Base-by-base conservation (phyloP, 495 filamentous ascomycete genomes). In the Saxophila tyrrhenica region DNA sequence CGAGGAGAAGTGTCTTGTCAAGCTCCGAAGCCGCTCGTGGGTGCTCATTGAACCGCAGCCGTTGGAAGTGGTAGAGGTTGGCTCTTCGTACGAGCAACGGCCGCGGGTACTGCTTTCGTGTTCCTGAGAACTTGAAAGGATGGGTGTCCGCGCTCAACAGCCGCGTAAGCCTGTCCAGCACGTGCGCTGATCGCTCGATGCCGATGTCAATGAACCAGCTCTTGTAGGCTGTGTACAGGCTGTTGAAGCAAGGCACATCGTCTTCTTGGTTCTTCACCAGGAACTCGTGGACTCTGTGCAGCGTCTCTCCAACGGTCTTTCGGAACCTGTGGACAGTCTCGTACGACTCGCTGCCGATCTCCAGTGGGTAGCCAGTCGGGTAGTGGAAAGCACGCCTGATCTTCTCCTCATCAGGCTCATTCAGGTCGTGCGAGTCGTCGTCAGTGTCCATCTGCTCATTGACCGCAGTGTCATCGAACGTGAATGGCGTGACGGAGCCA, bases 131-230 rank as follows among this genome's bases (percentile, higher is more conserved):
- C 70, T 95, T 96, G 74, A 94, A 99, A 0, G 89, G 85, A 29
- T 84, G 79, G 39, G 87, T 86, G 63, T 99, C 92, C 9, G 87
- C 83, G 51, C 78, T 77, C 53, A 94, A 82, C 11, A 99, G 78
- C 44, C 87, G 78, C 8, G 81, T 79, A 13, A 96, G 80, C 22
- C 94, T 76, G 63, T 99, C 92, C 25, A 99, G 72, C 10, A 92
- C 86, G 65, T 95, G 94, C 5, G 92, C 91, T 9, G 89, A 95
- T 54, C 92, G 75, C 64, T 99, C 92, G 54, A 95, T 94, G 19
- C 94, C 94, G 44, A 97, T 89, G 61, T 99, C 92, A 8, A 94
- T 85, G 62, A 99, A 95, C 87, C 89, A 99, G n/a, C 84, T 89
- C 16, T 85, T 74, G 68, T 95, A 99, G 0, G 92, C 84, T 22